Conservation (phyloP, 495 filamentous ascomycete species). For the Penicillium flavigenum region DNA sequence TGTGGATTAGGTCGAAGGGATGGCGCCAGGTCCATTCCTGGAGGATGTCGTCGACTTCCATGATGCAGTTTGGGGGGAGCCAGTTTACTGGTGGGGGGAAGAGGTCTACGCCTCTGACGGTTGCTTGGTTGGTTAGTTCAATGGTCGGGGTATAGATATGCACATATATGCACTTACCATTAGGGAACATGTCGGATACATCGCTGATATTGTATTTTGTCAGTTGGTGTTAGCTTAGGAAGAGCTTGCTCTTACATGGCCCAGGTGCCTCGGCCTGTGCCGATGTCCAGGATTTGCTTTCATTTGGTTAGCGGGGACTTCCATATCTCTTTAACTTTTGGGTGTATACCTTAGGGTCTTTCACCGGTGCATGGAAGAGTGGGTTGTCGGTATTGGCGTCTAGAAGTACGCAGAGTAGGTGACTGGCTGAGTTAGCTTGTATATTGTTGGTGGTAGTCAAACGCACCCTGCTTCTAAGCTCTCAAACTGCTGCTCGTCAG, state of each 20-base stretch:
- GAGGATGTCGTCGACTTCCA: slow-evolving; percentile 34
- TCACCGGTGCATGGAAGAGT: slow-evolving; percentile 7
- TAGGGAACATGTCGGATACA: slow-evolving; percentile 16
- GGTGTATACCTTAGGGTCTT: slow-evolving; percentile 4
- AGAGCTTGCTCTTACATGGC: slow-evolving; percentile 14
- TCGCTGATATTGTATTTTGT: slow-evolving; percentile 9
- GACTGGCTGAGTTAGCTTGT: background rate
- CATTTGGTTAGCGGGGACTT: background rate
- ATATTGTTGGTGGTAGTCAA: background rate
- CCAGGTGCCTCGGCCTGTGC: slow-evolving; percentile 18
- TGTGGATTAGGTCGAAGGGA: slow-evolving; percentile 34
- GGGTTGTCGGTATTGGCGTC: slow-evolving; percentile 2
- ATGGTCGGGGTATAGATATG: background rate
- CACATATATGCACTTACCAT: background rate
- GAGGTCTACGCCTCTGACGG: slow-evolving; percentile 26
- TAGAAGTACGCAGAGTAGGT: slow-evolving; percentile 4
- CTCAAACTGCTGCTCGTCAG: slow-evolving; percentile 15
- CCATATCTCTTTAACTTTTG: background rate
- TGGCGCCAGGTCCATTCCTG: slow-evolving; percentile 30
- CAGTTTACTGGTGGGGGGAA: slow-evolving; percentile 26
- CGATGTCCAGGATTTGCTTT: slow-evolving; percentile 14
- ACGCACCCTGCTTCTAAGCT: slow-evolving; percentile 9
- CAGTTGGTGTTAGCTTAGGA: background rate
- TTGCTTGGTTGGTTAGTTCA: slow-evolving; percentile 7
- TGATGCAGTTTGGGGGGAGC: slow-evolving; percentile 35